These are phyloP conservation scores for Mucuna pruriens DNA, from an alignment of 306 rosid species.

Conservation along the genomic window DNA sequence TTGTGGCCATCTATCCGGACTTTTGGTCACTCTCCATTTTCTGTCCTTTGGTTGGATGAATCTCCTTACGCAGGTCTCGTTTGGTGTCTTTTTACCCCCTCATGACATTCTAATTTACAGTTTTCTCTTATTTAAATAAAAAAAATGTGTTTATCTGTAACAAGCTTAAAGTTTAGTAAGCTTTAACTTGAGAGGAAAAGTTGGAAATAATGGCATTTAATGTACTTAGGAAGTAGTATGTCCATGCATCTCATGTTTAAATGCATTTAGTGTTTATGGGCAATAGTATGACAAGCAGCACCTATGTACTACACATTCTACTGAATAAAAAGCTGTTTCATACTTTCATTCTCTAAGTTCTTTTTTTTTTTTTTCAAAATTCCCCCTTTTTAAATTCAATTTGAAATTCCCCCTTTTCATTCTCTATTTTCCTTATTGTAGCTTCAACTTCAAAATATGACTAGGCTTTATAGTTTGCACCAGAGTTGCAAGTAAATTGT, in stretches of 20 bases:
- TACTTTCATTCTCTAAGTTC: background rate
- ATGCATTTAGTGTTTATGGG: background rate
- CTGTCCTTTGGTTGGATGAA: too few relatives aligned
- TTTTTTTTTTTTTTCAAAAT: background rate
- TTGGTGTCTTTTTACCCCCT: too few relatives aligned
- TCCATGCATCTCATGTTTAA: background rate
- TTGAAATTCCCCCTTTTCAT: constrained; percentile 16
- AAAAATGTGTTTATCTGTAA: too few relatives aligned
- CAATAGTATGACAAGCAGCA: background rate
- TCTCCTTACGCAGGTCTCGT: too few relatives aligned
- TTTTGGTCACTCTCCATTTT: too few relatives aligned
- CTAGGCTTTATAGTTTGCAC: constrained; percentile 15
- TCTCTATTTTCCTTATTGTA: constrained; percentile 17
- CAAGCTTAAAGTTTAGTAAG: too few relatives aligned
- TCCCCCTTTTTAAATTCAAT: background rate
- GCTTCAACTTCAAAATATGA: constrained; percentile 27
- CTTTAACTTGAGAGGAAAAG: too few relatives aligned
- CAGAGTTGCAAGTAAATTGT: constrained; percentile 32
- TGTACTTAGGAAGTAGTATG: background rate
- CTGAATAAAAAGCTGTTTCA: background rate
- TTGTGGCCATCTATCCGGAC: too few relatives aligned
- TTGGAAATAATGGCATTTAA: background rate
- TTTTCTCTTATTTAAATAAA: too few relatives aligned
- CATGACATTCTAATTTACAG: too few relatives aligned
- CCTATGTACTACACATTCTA: background rate